Base-by-base conservation (phyloP, 768 basidiomycete genomes). In the Tricholoma furcatifolium region DNA sequence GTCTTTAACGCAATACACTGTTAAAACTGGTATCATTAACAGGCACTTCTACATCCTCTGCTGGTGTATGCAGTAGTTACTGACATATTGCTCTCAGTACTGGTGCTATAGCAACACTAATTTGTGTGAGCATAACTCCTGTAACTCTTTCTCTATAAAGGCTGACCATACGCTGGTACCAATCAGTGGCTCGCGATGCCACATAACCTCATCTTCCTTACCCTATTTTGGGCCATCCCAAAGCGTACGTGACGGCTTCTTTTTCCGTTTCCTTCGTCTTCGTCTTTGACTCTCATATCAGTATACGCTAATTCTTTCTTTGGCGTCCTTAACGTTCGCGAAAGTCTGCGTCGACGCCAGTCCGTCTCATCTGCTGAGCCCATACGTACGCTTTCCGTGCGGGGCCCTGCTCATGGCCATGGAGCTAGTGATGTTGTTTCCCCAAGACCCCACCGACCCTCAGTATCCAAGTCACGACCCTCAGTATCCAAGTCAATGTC, bases 281-380 rank as follows among this genome's bases (percentile, higher is more conserved):
- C 18, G 14, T 7, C 41, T 48, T 24, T 23, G 4, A 53, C 10
- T 11, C 11, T 5, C 12, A 14, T 14, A 0, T 27, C 17, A 56
- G 55, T 56, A 5, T 56, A 52, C 36, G 50, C 55, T 9, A 56
- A 56, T 24, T 52, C 55, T 5, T 52, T 56, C 12, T 51, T 52
- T n/a, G 55, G 45, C 12, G 42, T 42, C 46, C 52, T 56, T 24
- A 51, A 56, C 27, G 31, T 34, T 7, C 50, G 55, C 18, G 44
- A 47, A 43, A 35, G 50, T 14, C 20, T 56, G 9, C 55, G 55
- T 38, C 50, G 46, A 15, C 50, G 51, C 4, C 51, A 47, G 6
- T 48, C 46, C 8, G 21, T 41, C 6, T 47, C 39, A 4, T 23
- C 38, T 30, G 32, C 46, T 4, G 40, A 48, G 21, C 34, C 43